A percentile compares a stretch with the other conserved stretches of the same genome.
Evolutionary conservation across 2,329 filamentous ascomycete genomes (phyloP).

Genomic region (Tolypocladium guangdongense): DNA sequence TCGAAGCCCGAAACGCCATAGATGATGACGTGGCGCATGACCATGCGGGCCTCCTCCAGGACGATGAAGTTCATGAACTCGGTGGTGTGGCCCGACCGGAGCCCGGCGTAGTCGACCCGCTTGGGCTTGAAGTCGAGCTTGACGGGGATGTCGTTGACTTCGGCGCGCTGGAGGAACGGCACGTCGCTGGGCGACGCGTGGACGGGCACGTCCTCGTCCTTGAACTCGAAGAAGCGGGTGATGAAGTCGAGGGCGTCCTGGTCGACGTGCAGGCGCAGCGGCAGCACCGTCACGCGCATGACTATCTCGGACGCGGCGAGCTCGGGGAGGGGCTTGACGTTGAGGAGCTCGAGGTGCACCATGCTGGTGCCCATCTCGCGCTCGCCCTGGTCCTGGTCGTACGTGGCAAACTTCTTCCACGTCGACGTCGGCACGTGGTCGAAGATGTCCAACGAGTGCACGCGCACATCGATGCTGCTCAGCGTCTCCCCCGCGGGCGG

Average conservation of each 20-base stretch:
- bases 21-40: slow-evolving; percentile 78
- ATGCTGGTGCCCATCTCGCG: slow-evolving; percentile 80
- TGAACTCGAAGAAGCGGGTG: slow-evolving; percentile 95
- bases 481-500: slow-evolving; percentile 70
- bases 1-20: slow-evolving; percentile 91
- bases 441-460: slow-evolving; percentile 79
- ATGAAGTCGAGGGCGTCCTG: slow-evolving; percentile 97
- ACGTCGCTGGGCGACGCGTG: slow-evolving; percentile 55
- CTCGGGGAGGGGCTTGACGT: slow-evolving; percentile 74
- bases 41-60: slow-evolving; percentile 78
- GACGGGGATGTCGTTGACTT: slow-evolving; percentile 73
- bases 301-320: slow-evolving; percentile 85
- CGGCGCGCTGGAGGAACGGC: slow-evolving; percentile 81
- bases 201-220: slow-evolving; percentile 55
- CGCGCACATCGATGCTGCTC: slow-evolving; percentile 74
- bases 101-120: slow-evolving; percentile 86
- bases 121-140: slow-evolving; percentile 96
- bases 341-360: slow-evolving; percentile 81
- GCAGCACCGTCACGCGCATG: slow-evolving; percentile 66
- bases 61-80: slow-evolving; percentile 99
- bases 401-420: slow-evolving; percentile 97
- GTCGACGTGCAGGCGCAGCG: slow-evolving; percentile 85
- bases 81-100: slow-evolving; percentile 86
- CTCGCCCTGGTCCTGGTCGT: slow-evolving; percentile 77
- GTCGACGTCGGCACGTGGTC: slow-evolving; percentile 92